Percentiles rank a stretch among this genome's conserved stretches.
Conservation (phyloP, 305 asterid genomes). For the Nicotiana rustica region DNA sequence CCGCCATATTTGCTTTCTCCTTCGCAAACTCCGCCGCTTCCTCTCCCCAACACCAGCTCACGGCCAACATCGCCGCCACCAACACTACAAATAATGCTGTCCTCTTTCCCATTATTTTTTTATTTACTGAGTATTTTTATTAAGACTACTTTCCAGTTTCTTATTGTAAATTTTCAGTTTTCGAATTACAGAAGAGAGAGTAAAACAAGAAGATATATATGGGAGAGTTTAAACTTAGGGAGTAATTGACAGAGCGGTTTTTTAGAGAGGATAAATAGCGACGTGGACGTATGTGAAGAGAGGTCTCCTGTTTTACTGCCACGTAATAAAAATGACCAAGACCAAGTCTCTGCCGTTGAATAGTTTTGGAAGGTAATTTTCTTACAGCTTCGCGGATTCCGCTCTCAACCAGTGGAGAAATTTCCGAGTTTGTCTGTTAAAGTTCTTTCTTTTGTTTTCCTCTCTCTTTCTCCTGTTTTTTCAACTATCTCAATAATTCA, state of each 20-base stretch:
- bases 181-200: not conserved
- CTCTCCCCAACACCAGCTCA: constrained; percentile 33
- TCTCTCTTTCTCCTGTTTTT: no score
- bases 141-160: not conserved
- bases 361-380: constrained; percentile 10
- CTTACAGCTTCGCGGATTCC: constrained; percentile 32
- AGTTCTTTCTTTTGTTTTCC: not conserved
- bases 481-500: not conserved
- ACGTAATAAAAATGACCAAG: constrained; percentile 21
- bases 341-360: not conserved
- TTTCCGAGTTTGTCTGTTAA: not conserved
- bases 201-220: not conserved
- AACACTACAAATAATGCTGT: constrained; percentile 16
- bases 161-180: no score
- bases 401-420: constrained; percentile 19
- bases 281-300: constrained; percentile 29
- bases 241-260: constrained; percentile 22
- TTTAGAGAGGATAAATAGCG: not conserved
- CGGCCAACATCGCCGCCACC: constrained; percentile 20
- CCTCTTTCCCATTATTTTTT: constrained; percentile 34
- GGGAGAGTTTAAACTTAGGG: not conserved
- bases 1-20: constrained; percentile 27
- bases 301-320: not conserved
- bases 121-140: not conserved
- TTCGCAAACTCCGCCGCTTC: constrained; percentile 35